Base-by-base conservation (phyloP, 2,329 filamentous ascomycete genomes). In the Xylaria sp. region DNA sequence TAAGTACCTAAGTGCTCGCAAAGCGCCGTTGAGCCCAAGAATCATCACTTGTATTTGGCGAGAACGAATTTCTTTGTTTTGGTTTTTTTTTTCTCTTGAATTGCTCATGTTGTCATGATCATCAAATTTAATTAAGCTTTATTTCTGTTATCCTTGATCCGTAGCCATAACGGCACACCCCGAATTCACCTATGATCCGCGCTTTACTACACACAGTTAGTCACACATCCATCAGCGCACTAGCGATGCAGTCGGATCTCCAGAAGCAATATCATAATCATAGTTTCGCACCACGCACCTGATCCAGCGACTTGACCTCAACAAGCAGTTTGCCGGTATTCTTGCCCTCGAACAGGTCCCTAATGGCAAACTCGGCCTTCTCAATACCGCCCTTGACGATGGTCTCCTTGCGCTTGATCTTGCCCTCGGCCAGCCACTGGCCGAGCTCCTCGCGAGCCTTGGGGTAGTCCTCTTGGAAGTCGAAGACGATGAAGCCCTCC, bases 401-500 rank as follows among this genome's bases (percentile, higher is more conserved):
- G 2, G 89, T 90, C 79, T 93, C 90, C 77, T 90, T 89, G 66
- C 89, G 82, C 85, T 92, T 88, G 71, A 94, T 79, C 81, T 90
- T 92, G 59, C 92, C 92, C 77, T 93, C 88, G 1, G 82, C 81
- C n/a, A 93, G 77, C 91, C 92, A 94, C 71, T 86, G 79, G 1
- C 85, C 85, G 15, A 94, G 81, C 73, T 93, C 84, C 76, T 85
- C 82, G 72, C 86, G 80, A 0, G 90, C 92, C 49, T 81, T 78
- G 0, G 83, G 76, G 76, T 86, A 92, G 74, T 90, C 83, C 61
- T 85, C 81, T 4, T 78, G 80, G 75, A 86, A 92, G 77, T 94
- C 92, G 64, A 92, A 87, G 58, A 93, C 86, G 70, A 94, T 90
- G 80, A 94, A 94, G 0, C 90, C 90, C 80, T 91, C 85, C 83